A percentile compares a stretch with the other conserved stretches of the same genome.
phyloP scores from a whole-genome alignment of 495 filamentous ascomycete species.

The Thozetella sp. region DNA sequence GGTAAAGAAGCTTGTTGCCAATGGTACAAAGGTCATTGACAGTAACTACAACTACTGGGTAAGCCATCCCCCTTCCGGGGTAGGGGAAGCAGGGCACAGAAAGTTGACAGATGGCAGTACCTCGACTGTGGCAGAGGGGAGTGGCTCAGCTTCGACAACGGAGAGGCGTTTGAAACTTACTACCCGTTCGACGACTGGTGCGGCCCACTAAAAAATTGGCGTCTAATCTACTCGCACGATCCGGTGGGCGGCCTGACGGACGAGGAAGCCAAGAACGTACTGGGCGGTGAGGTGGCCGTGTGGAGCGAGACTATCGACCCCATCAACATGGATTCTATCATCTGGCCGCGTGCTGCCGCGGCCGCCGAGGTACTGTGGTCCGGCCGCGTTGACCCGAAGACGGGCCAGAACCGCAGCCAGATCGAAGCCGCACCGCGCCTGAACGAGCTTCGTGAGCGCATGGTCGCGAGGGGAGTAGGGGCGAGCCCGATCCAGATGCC shows the following conservation, averaged over 20 bases:
- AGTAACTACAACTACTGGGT: constrained; percentile 80
- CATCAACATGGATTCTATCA: constrained; percentile 64
- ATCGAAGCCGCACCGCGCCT: constrained; percentile 65
- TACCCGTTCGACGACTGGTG: constrained; percentile 82
- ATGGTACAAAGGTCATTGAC: constrained; percentile 68
- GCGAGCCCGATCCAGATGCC: constrained; percentile 58
- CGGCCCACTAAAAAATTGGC: constrained; percentile 72
- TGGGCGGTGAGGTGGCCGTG: constrained; percentile 76
- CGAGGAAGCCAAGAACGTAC: constrained; percentile 60
- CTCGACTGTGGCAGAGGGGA: constrained; percentile 81
- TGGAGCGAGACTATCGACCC: constrained; percentile 81
- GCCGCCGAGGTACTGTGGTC: constrained; percentile 80
- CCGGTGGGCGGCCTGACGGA: constrained; percentile 61
- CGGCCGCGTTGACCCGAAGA: constrained; percentile 55
- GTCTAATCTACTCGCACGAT: constrained; percentile 76
- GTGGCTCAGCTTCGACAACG: constrained; percentile 68
- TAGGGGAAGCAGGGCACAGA: not conserved
- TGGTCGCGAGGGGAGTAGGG: constrained; percentile 65
- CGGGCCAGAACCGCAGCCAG: constrained; percentile 66
- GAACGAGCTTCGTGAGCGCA: constrained; percentile 70
- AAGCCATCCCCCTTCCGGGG: constrained; percentile 13
- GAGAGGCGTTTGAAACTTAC: constrained; percentile 37
- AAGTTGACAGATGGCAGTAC: constrained; percentile 49
- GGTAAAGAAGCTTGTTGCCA: constrained; percentile 52
- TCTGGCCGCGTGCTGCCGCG: constrained; percentile 76